Percentiles rank a stretch among this genome's conserved stretches.
Conservation (phyloP, 257 asterid species). For the Nicotiana attenuata region DNA sequence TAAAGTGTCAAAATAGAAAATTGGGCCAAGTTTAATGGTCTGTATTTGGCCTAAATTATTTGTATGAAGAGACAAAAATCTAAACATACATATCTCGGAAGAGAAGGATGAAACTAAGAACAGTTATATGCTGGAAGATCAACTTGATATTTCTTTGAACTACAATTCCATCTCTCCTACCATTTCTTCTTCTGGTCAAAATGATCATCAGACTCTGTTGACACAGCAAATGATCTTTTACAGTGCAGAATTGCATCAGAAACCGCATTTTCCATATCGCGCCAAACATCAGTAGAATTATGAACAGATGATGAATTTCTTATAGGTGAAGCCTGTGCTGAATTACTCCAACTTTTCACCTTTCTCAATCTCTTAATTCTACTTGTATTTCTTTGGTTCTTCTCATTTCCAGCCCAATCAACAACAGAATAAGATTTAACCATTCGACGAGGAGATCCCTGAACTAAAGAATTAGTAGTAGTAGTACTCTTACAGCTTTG, state of each 20-base stretch:
- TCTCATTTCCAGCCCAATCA: slow-evolving; percentile 18
- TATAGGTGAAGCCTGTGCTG: slow-evolving; percentile 33
- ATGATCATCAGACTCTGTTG: neutral
- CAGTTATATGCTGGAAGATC: neutral
- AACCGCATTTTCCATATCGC: slow-evolving; percentile 48
- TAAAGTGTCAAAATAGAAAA: too few relatives aligned
- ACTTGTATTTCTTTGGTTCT: neutral
- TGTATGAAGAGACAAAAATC: neutral
- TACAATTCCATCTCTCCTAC: neutral
- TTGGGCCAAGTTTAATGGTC: too few relatives aligned
- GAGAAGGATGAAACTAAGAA: neutral
- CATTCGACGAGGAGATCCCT: slow-evolving; percentile 26
- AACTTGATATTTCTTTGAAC: neutral
- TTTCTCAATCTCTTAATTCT: slow-evolving; percentile 11
- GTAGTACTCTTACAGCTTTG: slow-evolving; percentile 27
- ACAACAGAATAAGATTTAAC: slow-evolving; percentile 25
- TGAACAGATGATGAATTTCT: slow-evolving; percentile 19
- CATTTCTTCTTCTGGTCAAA: neutral
- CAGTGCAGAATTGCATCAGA: slow-evolving; percentile 63
- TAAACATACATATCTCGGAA: neutral
- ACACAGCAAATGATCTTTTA: slow-evolving; percentile 54
- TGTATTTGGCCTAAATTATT: neutral
- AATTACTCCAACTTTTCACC: slow-evolving; percentile 31
- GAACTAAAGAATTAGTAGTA: neutral
- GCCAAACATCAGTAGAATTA: slow-evolving; percentile 18